A percentile compares a stretch with the other conserved stretches of the same genome.
Evolutionary conservation across 441 rosid species (phyloP).

Genomic region (Rhodomyrtus psidioides): DNA sequence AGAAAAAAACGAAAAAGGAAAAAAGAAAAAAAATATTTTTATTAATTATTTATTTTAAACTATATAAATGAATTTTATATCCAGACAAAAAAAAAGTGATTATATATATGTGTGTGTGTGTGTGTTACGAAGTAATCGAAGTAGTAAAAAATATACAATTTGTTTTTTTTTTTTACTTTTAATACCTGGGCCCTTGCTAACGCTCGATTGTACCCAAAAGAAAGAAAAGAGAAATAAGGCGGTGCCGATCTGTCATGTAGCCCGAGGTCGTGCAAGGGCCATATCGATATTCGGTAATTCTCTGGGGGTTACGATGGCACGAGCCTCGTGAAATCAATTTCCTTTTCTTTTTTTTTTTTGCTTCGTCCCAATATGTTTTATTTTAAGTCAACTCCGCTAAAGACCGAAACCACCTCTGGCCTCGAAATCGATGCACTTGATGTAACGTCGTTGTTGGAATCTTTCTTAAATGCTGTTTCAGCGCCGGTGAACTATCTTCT

Average conservation of each 20-base stretch:
- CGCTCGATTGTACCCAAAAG: not conserved
- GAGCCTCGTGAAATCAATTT: not conserved
- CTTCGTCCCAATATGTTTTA: not conserved
- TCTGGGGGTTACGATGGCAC: not conserved
- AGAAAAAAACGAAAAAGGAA: no score
- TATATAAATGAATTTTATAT: no score
- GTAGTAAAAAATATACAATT: no score
- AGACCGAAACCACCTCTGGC: not conserved
- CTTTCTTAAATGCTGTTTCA: not conserved
- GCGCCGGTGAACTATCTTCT: not conserved
- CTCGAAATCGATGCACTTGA: not conserved
- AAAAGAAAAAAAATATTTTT: no score
- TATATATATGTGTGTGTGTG: no score
- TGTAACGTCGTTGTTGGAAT: not conserved
- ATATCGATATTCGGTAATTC: not conserved
- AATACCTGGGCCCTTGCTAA: not conserved
- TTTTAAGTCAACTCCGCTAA: not conserved
- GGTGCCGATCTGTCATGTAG: not conserved
- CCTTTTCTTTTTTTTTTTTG: not conserved
- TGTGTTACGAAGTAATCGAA: no score
- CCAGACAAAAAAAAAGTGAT: no score
- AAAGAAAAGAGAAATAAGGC: not conserved
- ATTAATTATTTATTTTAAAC: no score
- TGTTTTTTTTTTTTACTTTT: not conserved
- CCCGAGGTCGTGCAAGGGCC: not conserved